Evolutionary conservation across 2,329 filamentous ascomycete species (phyloP).

Genomic region (Fusarium buxicola): DNA sequence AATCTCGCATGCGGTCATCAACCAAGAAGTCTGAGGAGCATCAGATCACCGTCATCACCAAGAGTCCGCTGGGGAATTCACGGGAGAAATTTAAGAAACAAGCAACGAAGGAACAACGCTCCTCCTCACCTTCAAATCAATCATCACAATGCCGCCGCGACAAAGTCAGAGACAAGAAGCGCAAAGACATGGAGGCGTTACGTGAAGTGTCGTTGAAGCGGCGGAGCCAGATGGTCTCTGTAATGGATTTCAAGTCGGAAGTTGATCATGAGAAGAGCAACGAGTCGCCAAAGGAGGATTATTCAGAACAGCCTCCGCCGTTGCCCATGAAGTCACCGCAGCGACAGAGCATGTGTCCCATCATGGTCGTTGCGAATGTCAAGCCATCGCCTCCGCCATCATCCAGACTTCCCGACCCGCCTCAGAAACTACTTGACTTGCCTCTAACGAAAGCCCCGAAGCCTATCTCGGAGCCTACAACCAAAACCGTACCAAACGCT

Average conservation of each 20-base stretch:
- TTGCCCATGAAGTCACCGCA: conserved; percentile 30
- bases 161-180: conserved; percentile 55
- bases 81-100: conserved; percentile 7
- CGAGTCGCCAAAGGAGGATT: conserved; percentile 3
- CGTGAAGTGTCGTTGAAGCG: conserved; percentile 36
- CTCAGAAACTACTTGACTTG: not conserved
- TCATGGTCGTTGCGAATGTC: conserved; percentile 56
- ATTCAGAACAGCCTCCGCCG: conserved; percentile 22
- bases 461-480: conserved; percentile 10
- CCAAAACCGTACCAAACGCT: conserved; percentile 4
- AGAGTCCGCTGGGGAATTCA: conserved; percentile 34
- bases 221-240: conserved; percentile 25
- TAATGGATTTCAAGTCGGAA: conserved; percentile 2
- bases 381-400: conserved; percentile 45
- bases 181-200: conserved; percentile 53
- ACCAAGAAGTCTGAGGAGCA: conserved; percentile 20
- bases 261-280: conserved; percentile 8
- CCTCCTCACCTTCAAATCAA: conserved; percentile 23
- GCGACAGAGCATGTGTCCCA: conserved; percentile 48
- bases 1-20: conserved; percentile 27
- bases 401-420: not conserved
- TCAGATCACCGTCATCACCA: conserved; percentile 37
- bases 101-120: conserved; percentile 12
- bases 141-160: conserved; percentile 51
- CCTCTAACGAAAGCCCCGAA: conserved; percentile 4